Percentiles rank a stretch among this genome's conserved stretches.
These are phyloP conservation scores for Candida easanensis DNA, from an alignment of 805 yeast species.

Conservation along the genomic window DNA sequence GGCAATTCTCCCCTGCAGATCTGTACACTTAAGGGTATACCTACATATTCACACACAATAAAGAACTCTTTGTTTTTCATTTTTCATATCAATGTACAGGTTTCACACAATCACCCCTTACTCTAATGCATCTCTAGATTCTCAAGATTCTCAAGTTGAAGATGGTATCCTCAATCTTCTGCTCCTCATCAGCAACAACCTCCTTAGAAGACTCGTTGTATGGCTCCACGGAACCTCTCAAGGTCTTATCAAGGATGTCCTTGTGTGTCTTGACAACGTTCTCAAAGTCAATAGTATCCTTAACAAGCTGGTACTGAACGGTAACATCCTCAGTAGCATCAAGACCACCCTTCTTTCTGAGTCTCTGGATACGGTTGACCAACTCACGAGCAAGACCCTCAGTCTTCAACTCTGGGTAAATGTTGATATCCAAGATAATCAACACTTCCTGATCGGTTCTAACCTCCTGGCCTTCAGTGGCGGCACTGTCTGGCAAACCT, in stretches of 20 bases:
- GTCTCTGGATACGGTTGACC: conserved; percentile 94
- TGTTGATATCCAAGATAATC: conserved; percentile 81
- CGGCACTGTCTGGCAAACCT: conserved; percentile 71
- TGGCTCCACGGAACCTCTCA: conserved; percentile 53
- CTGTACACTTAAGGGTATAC: too few species aligned
- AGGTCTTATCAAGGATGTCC: conserved; percentile 70
- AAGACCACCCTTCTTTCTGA: conserved; percentile 93
- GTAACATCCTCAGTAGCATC: conserved; percentile 92
- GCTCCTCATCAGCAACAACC: conserved; percentile 86
- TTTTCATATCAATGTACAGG: too few species aligned
- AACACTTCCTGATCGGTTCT: conserved; percentile 89
- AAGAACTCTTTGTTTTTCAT: too few species aligned
- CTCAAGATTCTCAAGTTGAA: conserved; percentile 76
- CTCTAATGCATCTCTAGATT: conserved; percentile 38
- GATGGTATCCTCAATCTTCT: conserved; percentile 72
- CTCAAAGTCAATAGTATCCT: conserved; percentile 62
- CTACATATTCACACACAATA: too few species aligned
- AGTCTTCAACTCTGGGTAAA: conserved; percentile 82
- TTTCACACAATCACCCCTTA: too few species aligned
- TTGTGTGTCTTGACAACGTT: conserved; percentile 60
- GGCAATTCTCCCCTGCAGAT: too few species aligned
- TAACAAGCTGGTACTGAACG: conserved; percentile 71
- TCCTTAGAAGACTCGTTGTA: conserved; percentile 41
- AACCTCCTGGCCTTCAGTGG: conserved; percentile 72
- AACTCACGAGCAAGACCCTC: conserved; percentile 97